phyloP scores from a whole-genome alignment of 1,284 basidiomycete species.

The Irpex sp. region DNA sequence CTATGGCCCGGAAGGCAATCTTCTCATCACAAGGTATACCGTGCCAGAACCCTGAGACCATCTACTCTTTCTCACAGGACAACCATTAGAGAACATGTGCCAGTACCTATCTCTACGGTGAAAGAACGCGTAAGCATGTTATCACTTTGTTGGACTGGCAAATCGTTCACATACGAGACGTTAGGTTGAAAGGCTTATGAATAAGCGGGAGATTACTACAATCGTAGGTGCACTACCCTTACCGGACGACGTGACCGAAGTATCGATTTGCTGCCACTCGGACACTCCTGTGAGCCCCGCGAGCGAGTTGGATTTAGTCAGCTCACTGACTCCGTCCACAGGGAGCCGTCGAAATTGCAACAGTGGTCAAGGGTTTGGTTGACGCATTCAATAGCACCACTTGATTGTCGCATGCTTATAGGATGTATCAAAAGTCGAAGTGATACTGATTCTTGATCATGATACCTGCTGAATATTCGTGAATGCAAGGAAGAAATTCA shows the following conservation, averaged over 20 bases:
- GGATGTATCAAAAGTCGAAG: no score
- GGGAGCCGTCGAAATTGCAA: constrained; percentile 50
- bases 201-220: constrained; percentile 43
- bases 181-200: constrained; percentile 44
- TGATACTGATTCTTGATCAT: no score
- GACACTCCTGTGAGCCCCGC: constrained; percentile 51
- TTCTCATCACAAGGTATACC: constrained; percentile 53
- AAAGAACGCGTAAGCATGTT: constrained; percentile 36
- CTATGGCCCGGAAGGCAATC: constrained; percentile 49
- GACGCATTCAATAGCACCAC: constrained; percentile 40
- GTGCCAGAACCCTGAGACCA: background rate
- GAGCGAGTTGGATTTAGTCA: background rate
- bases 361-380: constrained; percentile 45
- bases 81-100: constrained; percentile 44
- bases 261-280: constrained; percentile 64
- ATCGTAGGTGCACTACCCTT: constrained; percentile 40
- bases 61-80: background rate
- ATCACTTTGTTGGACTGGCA: background rate
- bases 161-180: background rate
- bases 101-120: constrained; percentile 40
- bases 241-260: constrained; percentile 39
- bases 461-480: no score
- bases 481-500: no score
- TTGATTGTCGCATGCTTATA: no score
- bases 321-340: constrained; percentile 18